Evolutionary conservation across 352 stramenopile species (phyloP), one percentile per base, ranked within the genome.

Genomic region (Pythium dissotocum): DNA sequence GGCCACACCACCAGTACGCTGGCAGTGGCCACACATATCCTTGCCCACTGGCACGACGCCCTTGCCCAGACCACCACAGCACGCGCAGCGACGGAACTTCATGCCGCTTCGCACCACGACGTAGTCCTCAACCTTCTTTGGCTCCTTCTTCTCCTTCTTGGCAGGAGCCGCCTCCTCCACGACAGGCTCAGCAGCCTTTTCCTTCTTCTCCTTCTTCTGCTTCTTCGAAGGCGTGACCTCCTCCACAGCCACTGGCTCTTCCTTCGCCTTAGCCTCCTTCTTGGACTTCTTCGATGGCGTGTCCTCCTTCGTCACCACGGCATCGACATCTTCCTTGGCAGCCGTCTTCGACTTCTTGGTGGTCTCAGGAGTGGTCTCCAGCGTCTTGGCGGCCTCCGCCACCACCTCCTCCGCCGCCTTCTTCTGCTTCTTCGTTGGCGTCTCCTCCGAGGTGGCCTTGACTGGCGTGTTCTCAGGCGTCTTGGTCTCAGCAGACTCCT

Each of bases 41-140:
- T 93, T 90, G 59, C 77, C 70, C 16, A 74, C 75, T 1, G 78
- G 72, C 30, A 93, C 51, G 10, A 93, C 65, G 18, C 76, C 78
- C 68, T 90, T 91, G 67, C 85, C 85, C 64, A 77, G 91, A 14
- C 85, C 85, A 21, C 80, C 75, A 67, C 85, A 93, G 32, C 61
- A 67, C 10, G 48, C 62, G 42, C 85, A 93, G 32, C 85, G 83
- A 62, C 79, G 80, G 71, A 91, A 90, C 61, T 84, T 86, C 46
- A 85, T 72, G 30, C 83, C 81, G 46, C 79, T 91, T 58, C 44
- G 44, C 18, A 52, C 21, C n/a, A 52, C 57, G 48, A 59, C 59
- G 64, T 61, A 66, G 9, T 62, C 48, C n/a, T 66, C 60, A 6
- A 48, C 36, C 33, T 53, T 59, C 61, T 71, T 64, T 40, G 21